These are phyloP conservation scores for Apium graveolens DNA, from an alignment of 129 eudicot species.

Conservation along the genomic window DNA sequence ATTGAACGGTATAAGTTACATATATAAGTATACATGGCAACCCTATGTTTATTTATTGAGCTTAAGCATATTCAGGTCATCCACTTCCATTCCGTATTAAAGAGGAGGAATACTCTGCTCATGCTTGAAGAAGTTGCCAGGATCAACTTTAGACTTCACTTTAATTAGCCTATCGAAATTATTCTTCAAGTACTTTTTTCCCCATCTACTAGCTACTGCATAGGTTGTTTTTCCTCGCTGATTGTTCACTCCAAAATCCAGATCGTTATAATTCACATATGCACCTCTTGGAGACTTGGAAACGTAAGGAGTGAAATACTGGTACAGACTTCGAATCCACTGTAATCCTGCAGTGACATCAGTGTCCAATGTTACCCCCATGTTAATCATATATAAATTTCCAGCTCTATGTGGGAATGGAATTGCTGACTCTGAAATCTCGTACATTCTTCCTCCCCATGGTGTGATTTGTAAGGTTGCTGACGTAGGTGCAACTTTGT, in stretches of 20 bases:
- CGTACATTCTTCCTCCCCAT: no score
- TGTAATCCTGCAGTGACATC: background rate
- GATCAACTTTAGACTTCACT: background rate
- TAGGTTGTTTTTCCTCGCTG: background rate
- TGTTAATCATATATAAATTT: background rate
- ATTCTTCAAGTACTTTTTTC: background rate
- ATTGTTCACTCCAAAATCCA: background rate
- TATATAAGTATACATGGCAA: no score
- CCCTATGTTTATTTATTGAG: no score
- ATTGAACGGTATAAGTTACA: no score
- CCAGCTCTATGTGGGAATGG: background rate
- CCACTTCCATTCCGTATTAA: no score
- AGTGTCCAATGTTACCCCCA: background rate
- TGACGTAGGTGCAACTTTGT: no score
- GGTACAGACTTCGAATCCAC: background rate
- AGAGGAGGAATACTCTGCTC: background rate
- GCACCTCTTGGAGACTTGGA: conserved; percentile 1
- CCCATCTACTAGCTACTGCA: background rate
- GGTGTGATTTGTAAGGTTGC: no score
- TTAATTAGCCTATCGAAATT: no score
- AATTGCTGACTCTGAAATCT: no score
- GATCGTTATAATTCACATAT: conserved; percentile 1
- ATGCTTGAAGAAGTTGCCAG: background rate
- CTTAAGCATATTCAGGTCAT: no score
- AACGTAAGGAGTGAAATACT: background rate